Evolutionary conservation across 352 stramenopile genomes (phyloP).

Genomic region (Aphanomyces euteiches): DNA sequence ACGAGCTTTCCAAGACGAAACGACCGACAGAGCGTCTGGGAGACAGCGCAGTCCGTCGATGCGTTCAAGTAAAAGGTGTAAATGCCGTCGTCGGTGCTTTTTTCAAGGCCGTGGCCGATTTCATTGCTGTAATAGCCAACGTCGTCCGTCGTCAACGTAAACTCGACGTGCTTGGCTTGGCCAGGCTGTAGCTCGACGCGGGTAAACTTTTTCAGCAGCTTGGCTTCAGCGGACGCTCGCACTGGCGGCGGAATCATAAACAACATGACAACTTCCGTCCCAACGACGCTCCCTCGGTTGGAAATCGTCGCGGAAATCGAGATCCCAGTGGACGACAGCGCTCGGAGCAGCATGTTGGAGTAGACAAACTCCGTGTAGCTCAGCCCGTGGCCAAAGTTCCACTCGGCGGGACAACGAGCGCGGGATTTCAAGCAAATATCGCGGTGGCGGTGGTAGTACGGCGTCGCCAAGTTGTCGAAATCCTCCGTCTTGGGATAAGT

Average conservation of each 20-base stretch:
- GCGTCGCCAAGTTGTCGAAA: conserved; percentile 46
- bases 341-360: conserved; percentile 40
- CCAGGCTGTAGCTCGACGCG: conserved; percentile 42
- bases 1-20: no score
- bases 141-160: conserved; percentile 43
- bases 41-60: conserved; percentile 38
- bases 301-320: conserved; percentile 33
- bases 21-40: no score
- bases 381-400: conserved; percentile 67
- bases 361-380: conserved; percentile 71
- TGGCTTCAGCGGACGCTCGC: conserved; percentile 35
- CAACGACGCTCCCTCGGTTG: conserved; percentile 37
- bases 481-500: conserved; percentile 68
- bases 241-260: conserved; percentile 37
- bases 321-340: conserved; percentile 28
- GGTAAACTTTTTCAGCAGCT: conserved; percentile 44
- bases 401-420: conserved; percentile 50
- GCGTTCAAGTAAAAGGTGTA: conserved; percentile 59
- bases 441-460: conserved; percentile 44
- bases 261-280: conserved; percentile 45
- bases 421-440: conserved; percentile 32
- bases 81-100: conserved; percentile 41
- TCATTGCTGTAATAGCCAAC: conserved; percentile 57
- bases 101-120: conserved; percentile 44
- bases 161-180: conserved; percentile 39